Conservation (phyloP, 2,329 filamentous ascomycete species). For the Sordariomycetes sp. region DNA sequence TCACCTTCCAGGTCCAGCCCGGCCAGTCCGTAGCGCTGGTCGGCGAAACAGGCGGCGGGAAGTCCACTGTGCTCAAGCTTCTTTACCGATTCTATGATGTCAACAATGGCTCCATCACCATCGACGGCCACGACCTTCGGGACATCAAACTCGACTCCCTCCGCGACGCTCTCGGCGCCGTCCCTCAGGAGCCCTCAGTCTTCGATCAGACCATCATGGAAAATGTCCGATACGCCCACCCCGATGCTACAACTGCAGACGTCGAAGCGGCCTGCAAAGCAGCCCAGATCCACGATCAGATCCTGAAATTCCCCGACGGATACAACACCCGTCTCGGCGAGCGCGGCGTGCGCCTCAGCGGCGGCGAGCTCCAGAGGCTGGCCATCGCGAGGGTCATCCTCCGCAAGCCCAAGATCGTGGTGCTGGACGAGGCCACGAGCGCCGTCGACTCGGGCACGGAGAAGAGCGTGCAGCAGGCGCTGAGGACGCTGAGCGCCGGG, state of each 20-base stretch:
- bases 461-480: conserved; percentile 31
- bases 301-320: conserved; percentile 44
- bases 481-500: conserved; percentile 32
- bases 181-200: conserved; percentile 54
- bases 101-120: conserved; percentile 53
- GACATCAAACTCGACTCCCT: conserved; percentile 48
- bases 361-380: conserved; percentile 40
- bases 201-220: conserved; percentile 58
- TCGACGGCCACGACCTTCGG: conserved; percentile 52
- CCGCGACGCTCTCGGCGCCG: conserved; percentile 49
- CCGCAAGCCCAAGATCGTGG: conserved; percentile 15
- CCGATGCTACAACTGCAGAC: conserved; percentile 51
- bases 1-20: conserved; percentile 37
- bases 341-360: conserved; percentile 36
- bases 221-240: conserved; percentile 54
- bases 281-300: conserved; percentile 57
- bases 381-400: conserved; percentile 32
- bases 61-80: conserved; percentile 91
- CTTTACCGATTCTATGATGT: conserved; percentile 96
- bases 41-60: conserved; percentile 92
- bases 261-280: conserved; percentile 50
- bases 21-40: conserved; percentile 70
- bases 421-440: conserved; percentile 42
- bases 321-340: conserved; percentile 39
- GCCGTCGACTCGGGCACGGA: conserved; percentile 36